Base-by-base conservation (phyloP, 2,329 filamentous ascomycete species). In the Aureobasidium sp. region DNA sequence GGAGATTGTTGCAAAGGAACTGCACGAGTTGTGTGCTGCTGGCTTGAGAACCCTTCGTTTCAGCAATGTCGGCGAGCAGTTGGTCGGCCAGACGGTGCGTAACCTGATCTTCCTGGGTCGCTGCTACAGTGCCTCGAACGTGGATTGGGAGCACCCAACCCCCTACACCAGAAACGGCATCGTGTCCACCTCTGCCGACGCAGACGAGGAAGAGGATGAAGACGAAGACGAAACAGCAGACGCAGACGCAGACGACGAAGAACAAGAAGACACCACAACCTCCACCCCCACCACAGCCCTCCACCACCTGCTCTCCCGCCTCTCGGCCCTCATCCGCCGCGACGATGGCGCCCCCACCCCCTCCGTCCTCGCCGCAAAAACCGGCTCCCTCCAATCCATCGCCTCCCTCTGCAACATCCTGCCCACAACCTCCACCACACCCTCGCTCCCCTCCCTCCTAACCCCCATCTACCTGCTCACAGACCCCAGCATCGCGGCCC, bases 31-130 rank as follows among this genome's bases (percentile, higher is more conserved):
- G 25, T 79, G 74, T 76, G 73, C 83, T 76, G 70, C 81, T 79
- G 73, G 83, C 80, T 63, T 84, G 62, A 72, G 77, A 63, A 79
- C 79, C 49, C 75, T 96, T 46, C 84, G 84, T 50, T 62, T 62
- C 51, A 50, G 49, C 19, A 83, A 82, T 0, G 79, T 81, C 0
- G 82, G 81, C 55, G 87, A 94, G 68, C 80, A 84, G 10, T 78
- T 97, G n/a, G 89, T 89, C 1, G 80, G 84, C 43, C 90, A 95
- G 70, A 85, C 85, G 13, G 84, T 89, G 4, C 88, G 90, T 65
- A 90, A 96, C 64, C 78, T 96, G 37, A 80, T 93, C 38, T 95
- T 95, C 77, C 78, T 99, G 0, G 89, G 86, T 43, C 84, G 80
- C 62, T 85, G 77, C 68, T 82, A 83, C 61, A 80, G 80, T 15